Percentiles rank a stretch among this genome's conserved stretches.
Conservation (phyloP, 352 stramenopile genomes). For the Pythium brachiatum region DNA sequence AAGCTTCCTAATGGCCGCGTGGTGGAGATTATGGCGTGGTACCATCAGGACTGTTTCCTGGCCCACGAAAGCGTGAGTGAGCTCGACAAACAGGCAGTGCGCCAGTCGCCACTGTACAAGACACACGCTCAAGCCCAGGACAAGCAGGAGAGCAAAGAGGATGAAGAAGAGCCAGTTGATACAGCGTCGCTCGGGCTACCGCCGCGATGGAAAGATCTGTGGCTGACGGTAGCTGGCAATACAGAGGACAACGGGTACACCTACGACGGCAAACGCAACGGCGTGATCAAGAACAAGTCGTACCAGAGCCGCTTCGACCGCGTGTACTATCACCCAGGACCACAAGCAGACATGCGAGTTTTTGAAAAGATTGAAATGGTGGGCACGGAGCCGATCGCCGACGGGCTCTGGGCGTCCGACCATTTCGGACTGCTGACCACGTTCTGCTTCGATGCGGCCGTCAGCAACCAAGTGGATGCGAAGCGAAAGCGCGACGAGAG, state of each 20-base stretch:
- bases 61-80: constrained; percentile 20
- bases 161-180: constrained; percentile 11
- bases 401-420: constrained; percentile 71
- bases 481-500: constrained; percentile 19
- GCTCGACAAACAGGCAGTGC: constrained; percentile 43
- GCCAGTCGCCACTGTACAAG: background rate
- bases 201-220: constrained; percentile 62
- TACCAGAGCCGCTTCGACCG: constrained; percentile 75
- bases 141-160: constrained; percentile 5
- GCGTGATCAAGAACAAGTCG: constrained; percentile 50
- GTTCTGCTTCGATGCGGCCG: constrained; percentile 20
- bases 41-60: constrained; percentile 56
- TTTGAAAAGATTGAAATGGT: constrained; percentile 51
- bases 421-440: constrained; percentile 65
- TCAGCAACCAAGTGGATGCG: constrained; percentile 3
- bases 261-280: constrained; percentile 64
- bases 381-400: constrained; percentile 59
- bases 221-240: constrained; percentile 59
- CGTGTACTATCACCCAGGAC: constrained; percentile 60
- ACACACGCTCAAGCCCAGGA: background rate
- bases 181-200: constrained; percentile 49
- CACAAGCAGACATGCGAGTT: background rate
- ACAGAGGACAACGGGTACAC: constrained; percentile 76
- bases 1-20: constrained; percentile 38
- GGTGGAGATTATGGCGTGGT: constrained; percentile 59